Percentiles rank a stretch among this genome's conserved stretches.
Conservation (phyloP, 2,329 filamentous ascomycete species). For the Phymatotrichopsis omnivora region DNA sequence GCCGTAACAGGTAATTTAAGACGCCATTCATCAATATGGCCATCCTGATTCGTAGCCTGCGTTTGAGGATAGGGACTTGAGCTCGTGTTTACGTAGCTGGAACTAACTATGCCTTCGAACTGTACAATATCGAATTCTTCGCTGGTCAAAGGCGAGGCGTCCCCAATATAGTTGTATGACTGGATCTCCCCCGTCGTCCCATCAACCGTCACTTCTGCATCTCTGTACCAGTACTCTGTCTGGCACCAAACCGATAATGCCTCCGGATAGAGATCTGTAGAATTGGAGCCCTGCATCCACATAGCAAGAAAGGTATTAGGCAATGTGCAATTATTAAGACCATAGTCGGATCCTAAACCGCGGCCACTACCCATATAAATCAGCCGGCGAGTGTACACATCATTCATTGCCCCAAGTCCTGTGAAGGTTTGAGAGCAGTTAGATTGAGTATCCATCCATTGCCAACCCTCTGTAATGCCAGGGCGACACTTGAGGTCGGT, state of each 20-base stretch:
- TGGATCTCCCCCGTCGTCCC: slow-evolving; percentile 9
- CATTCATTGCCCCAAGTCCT: not conserved
- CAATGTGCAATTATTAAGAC: not conserved
- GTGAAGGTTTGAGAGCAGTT: not conserved
- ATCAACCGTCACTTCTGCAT: slow-evolving; percentile 21
- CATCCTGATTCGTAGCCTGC: not conserved
- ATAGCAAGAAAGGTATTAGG: slow-evolving; percentile 24
- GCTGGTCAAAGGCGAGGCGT: not conserved
- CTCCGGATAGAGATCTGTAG: slow-evolving; percentile 12
- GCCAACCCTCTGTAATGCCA: slow-evolving; percentile 5
- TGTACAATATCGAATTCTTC: slow-evolving; percentile 7
- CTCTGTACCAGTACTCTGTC: slow-evolving; percentile 13
- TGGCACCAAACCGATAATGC: slow-evolving; percentile 20
- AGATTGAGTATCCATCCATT: not conserved
- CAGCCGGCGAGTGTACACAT: slow-evolving; percentile 4
- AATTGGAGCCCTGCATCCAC: slow-evolving; percentile 8
- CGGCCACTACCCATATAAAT: slow-evolving; percentile 1
- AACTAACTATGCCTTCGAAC: slow-evolving; percentile 8
- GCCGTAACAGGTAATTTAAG: slow-evolving; percentile 1
- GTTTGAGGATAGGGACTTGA: not conserved
- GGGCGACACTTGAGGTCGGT: slow-evolving; percentile 14
- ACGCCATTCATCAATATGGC: slow-evolving; percentile 1
- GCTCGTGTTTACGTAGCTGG: not conserved
- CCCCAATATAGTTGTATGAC: not conserved
- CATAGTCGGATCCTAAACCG: not conserved